Evolutionary conservation across 169 alveolate species (phyloP), one percentile per base, ranked within the genome.

Genomic region (Cryptosporidium xiaoi): DNA sequence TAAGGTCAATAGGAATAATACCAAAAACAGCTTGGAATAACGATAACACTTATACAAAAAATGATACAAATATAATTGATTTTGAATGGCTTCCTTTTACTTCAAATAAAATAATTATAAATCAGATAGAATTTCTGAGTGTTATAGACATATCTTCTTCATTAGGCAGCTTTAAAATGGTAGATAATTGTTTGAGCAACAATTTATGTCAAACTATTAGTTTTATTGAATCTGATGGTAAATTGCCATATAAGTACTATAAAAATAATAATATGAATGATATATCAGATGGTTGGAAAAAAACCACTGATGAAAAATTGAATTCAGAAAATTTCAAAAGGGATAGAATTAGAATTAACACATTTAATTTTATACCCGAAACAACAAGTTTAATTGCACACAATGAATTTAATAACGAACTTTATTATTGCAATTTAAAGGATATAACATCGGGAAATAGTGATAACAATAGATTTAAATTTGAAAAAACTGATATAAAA

Each of bases 71-170:
- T 13, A 29, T 6, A 20, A n/a, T 18, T 3, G 66, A 31, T 24
- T 55, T 71, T 33, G 40, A 68, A 58, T 77, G 87, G 87, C 15
- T 77, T 15, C 87, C 87, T 15, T 62, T 60, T 15, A 44, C 69
- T 1, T 60, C 69, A 48, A 36, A 77, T 48, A 60, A 24, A 27
- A 29, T 77, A 29, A 10, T 77, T 24, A 36, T 77, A 58, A 56
- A 50, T 36, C 77, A 77, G 18, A 60, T 34, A 4, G 50, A 46
- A 10, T 46, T 27, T 7, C 12, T 77, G 46, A 20, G 53, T 60
- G 18, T 77, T 15, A 40, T 77, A 8, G 77, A 77, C 44, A 20
- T 60, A 2, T 24, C 71, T 53, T 53, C 33, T 53, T 16, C 64
- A 5, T 13, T 53, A 53, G 12, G 29, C 1, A 53, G 2, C 12